A percentile compares a stretch with the other conserved stretches of the same genome.
Conservation (phyloP, 805 yeast species). For the Wickerhamiella sorbophila region DNA sequence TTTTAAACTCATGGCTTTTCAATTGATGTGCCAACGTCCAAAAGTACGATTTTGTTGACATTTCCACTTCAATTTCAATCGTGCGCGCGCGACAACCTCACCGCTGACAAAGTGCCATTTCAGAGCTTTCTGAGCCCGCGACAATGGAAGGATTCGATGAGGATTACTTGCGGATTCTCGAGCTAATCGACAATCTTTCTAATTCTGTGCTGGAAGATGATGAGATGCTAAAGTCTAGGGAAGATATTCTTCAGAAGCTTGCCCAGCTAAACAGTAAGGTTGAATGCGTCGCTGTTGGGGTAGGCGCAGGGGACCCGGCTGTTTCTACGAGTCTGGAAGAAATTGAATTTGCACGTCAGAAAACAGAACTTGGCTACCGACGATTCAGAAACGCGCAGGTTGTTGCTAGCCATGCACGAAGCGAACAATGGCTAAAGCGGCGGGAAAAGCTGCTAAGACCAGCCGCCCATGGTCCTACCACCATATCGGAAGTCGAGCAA, state of each 20-base stretch:
- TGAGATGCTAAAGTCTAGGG: not conserved
- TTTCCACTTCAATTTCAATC: not conserved
- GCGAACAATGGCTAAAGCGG: not conserved
- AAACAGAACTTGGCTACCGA: constrained; percentile 6
- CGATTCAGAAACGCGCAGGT: constrained; percentile 18
- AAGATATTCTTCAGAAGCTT: constrained; percentile 5
- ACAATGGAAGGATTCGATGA: constrained; percentile 2
- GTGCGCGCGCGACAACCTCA: too few species aligned
- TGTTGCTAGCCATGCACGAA: constrained; percentile 5
- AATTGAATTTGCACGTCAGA: not conserved
- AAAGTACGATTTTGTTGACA: not conserved
- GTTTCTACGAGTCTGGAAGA: not conserved
- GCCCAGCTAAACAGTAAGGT: constrained; percentile 9
- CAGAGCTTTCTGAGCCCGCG: too few species aligned
- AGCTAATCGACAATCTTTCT: constrained; percentile 6
- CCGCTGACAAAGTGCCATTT: not conserved
- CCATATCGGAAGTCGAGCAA: constrained; percentile 1
- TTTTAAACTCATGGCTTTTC: not conserved
- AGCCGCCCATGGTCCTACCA: not conserved
- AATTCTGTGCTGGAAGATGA: constrained; percentile 1
- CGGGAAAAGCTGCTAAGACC: not conserved
- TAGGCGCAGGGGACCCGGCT: not conserved
- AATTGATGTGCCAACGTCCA: not conserved
- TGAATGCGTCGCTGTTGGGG: constrained; percentile 5
- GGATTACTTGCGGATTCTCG: constrained; percentile 5